Base-by-base conservation (phyloP, 805 yeast genomes). In the Wickerhamiella siamensis region DNA sequence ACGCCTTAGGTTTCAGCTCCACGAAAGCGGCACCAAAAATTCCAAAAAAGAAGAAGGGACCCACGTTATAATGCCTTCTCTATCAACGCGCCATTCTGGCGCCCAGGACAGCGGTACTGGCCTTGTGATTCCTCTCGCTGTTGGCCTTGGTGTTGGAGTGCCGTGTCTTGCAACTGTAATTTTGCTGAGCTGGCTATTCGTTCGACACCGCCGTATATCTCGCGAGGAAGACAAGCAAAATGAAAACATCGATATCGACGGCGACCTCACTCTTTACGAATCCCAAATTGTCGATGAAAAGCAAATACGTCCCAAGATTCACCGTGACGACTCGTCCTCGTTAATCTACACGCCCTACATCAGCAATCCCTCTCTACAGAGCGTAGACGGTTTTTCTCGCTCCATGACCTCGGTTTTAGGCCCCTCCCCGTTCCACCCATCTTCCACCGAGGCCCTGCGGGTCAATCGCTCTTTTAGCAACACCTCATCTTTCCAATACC, bases 111-210 rank as follows among this genome's bases (percentile, higher is more conserved):
- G 24, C 31, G 19, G n/a, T 20, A 12, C 18, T 14, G 20, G 31
- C 21, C 29, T 22, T 24, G 38, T 36, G 5, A 14, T 36, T 15
- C 24, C 38, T 2, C 38, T 52, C 2, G 56, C 57, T 15, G 52
- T 63, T 36, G 63, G 59, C 6, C 54, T 62, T 4, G 66, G 64
- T n/a, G 58, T 59, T 12, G 62, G 65, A n/a, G 52, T 65, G 22
- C 70, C 70, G 5, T 44, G 59, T n/a, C 38, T 47, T 3, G 24
- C 58, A 17, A 63, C 65, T 20, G 32, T 61, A 12, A 15, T 52
- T 12, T 47, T 61, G 15, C 43, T 61, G 26, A 36, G 50, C n/a
- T 50, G 54, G 48, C 45, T 65, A 32, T 60, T 60, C 33, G 47
- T 50, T 38, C 47, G 61, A 18, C 64, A 61, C 48, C 47, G 52